phyloP scores from a whole-genome alignment of 208 protist species.

The Wallacemonas collosoma region DNA sequence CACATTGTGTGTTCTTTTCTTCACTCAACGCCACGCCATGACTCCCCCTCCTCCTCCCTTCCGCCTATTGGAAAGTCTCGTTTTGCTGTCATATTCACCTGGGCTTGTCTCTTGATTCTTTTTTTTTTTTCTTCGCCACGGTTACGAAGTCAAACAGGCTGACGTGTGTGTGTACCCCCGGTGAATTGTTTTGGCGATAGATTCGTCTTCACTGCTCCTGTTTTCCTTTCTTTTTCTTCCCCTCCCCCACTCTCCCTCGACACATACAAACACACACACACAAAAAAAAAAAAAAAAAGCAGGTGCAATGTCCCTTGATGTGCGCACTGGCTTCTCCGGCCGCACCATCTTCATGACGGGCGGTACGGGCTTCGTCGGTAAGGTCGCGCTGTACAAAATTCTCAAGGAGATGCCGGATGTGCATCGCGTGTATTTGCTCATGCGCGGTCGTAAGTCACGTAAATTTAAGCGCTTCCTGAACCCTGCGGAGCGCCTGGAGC shows the following conservation, averaged over 20 bases:
- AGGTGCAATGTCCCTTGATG: conserved; percentile 53
- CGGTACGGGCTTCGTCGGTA: conserved; percentile 87
- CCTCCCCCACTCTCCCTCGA: background rate
- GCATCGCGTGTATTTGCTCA: conserved; percentile 71
- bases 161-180: no score
- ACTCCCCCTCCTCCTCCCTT: no score
- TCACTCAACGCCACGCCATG: no score
- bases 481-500: conserved; percentile 70
- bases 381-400: conserved; percentile 84
- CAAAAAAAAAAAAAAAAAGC: conserved; percentile 12
- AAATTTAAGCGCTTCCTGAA: conserved; percentile 63
- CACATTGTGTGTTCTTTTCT: no score
- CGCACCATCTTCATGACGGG: conserved; percentile 84
- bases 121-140: no score
- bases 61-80: no score
- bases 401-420: conserved; percentile 80
- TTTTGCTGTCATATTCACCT: no score
- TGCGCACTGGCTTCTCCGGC: conserved; percentile 58
- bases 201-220: background rate
- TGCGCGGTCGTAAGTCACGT: conserved; percentile 76
- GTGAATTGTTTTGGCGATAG: no score
- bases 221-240: conserved; percentile 12
- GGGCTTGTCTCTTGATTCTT: no score
- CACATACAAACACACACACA: background rate
- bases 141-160: no score